Conservation (phyloP, 768 basidiomycete genomes). For the Wakefieldia striispora region DNA sequence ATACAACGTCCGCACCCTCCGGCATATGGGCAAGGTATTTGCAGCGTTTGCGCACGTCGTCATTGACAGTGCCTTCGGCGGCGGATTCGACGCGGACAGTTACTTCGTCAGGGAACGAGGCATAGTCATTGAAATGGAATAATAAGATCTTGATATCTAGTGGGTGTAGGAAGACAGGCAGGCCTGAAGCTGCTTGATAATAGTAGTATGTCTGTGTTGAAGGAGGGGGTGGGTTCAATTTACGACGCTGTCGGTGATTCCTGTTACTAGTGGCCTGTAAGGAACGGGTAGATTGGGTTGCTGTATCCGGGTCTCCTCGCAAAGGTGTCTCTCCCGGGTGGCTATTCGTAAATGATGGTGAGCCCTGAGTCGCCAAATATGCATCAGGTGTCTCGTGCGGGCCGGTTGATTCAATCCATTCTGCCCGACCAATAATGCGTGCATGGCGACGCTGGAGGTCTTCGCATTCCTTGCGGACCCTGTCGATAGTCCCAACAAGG, state of each 20-base stretch:
- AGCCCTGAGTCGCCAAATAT: conserved; percentile 48
- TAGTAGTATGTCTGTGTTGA: conserved; percentile 91
- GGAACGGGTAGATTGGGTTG: conserved; percentile 5
- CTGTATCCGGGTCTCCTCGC: conserved; percentile 4
- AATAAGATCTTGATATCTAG: conserved; percentile 93
- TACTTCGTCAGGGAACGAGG: conserved; percentile 81
- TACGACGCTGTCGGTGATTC: conserved; percentile 61
- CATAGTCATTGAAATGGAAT: conserved; percentile 77
- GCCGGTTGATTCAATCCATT: conserved; percentile 14
- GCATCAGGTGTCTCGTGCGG: conserved; percentile 54
- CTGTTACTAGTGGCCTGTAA: conserved; percentile 31
- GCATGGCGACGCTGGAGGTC: conserved; percentile 48
- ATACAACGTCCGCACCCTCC: conserved; percentile 88
- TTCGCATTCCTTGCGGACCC: conserved; percentile 52
- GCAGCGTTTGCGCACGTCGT: conserved; percentile 91
- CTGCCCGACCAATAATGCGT: conserved; percentile 16
- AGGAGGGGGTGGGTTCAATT: conserved; percentile 83
- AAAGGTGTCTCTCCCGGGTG: conserved; percentile 3
- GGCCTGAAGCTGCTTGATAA: conserved; percentile 91
- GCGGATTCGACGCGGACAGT: conserved; percentile 75
- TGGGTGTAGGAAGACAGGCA: conserved; percentile 91
- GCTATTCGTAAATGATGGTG: conserved; percentile 9
- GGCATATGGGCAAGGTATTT: conserved; percentile 94
- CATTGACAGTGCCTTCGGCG: conserved; percentile 80
- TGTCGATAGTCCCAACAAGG: conserved; percentile 65